Evolutionary conservation across 345 rosid genomes (phyloP).

Genomic region (Eucalyptus lansdowneana): DNA sequence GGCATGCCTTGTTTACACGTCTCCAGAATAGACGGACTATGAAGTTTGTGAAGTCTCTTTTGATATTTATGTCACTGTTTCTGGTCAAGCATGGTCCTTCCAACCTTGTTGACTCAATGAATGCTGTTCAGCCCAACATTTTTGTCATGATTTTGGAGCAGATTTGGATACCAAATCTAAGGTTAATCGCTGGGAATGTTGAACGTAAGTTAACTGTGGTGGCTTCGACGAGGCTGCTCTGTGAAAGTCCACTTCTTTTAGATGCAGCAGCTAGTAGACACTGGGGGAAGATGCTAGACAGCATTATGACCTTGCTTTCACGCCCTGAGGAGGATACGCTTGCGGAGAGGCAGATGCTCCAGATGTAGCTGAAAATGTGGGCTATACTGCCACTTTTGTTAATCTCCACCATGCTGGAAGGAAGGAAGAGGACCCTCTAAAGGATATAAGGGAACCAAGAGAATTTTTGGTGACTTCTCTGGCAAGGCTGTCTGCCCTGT

Average conservation of each 20-base stretch:
- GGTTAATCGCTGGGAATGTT: conserved; percentile 56
- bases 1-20: conserved; percentile 66
- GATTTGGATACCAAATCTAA: conserved; percentile 86
- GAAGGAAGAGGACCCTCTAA: conserved; percentile 83
- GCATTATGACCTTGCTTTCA: conserved; percentile 77
- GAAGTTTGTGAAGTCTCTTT: conserved; percentile 67
- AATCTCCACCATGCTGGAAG: conserved; percentile 85
- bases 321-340: conserved; percentile 74
- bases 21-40: conserved; percentile 51
- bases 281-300: conserved; percentile 85
- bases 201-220: conserved; percentile 76
- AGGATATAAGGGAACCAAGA: conserved; percentile 66
- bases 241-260: conserved; percentile 62
- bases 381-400: conserved; percentile 72
- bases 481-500: conserved; percentile 40
- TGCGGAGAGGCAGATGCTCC: conserved; percentile 89
- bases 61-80: conserved; percentile 86
- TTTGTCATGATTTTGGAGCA: conserved; percentile 56
- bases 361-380: conserved; percentile 68
- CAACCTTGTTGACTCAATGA: conserved; percentile 62
- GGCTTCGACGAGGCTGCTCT: conserved; percentile 69
- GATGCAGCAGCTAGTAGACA: conserved; percentile 43
- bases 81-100: conserved; percentile 76
- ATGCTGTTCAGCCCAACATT: conserved; percentile 63
- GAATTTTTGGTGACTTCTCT: conserved; percentile 63